Evolutionary conservation across 73 alveolate species (phyloP), one percentile per base, ranked within the genome.

Genomic region (Symbiodinium natans): DNA sequence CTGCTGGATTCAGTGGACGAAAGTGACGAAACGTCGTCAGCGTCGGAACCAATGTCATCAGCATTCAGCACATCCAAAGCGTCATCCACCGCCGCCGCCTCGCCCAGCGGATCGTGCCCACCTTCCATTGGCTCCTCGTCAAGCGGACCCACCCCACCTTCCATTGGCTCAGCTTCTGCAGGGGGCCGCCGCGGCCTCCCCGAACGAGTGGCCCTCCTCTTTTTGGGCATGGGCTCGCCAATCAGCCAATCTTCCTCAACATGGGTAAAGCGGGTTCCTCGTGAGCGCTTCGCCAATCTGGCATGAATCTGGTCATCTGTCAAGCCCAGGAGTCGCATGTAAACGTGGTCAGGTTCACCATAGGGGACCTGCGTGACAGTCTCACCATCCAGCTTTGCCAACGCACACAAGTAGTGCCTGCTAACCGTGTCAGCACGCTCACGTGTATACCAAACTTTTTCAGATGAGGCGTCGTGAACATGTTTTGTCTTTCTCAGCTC

Each of bases 271-370:
- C 46, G 21, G 82, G 36, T 13, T 34, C 31, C 19, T 27, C 52
- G 41, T 3, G 59, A 0, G 9, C 59, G 59, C 17, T 46, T 46
- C 9, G 59, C 59, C 59, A 3, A 3, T 27, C 86, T 29, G 11
- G 42, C 38, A 9, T n/a, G 86, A 34, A n/a, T 77, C 52, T 77
- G 1, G 1, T 33, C 86, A 0, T n/a, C 46, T 7, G 33, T 40
- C 52, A 77, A 19, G 33, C 86, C 86, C 86, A 77, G 19, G 46
- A 77, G 46, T 17, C 11, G 10, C 19, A n/a, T 3, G 86, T 77
- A 77, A 36, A 29, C 41, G 2, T 77, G 46, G 38, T 77, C 86
- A n/a, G 86, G n/a, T 34, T 17, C 86, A 77, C 86, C 86, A 48
- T 33, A 77, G 38, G 86, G 86, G 46, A 77, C 86, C 27, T 77